Evolutionary conservation across 768 basidiomycete genomes (phyloP).

Genomic region (Termitomyces sp.): DNA sequence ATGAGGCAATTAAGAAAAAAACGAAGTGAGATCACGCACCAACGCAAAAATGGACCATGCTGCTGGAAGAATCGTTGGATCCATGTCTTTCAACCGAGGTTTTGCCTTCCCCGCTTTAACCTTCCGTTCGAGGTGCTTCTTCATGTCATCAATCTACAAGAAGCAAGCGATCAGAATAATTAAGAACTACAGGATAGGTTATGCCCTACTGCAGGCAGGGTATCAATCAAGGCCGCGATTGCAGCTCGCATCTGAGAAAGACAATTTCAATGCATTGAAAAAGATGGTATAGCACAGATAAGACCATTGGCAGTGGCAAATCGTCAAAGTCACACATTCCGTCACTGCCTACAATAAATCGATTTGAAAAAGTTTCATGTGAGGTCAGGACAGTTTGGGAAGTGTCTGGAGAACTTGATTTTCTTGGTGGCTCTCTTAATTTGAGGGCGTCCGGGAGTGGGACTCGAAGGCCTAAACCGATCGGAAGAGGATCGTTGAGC

Average conservation of each 20-base stretch:
- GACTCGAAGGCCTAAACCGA: constrained; percentile 59
- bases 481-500: constrained; percentile 54
- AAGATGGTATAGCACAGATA: constrained; percentile 1
- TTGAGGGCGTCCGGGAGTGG: constrained; percentile 26
- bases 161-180: not conserved
- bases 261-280: not conserved
- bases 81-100: constrained; percentile 50
- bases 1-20: not conserved
- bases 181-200: too few species aligned
- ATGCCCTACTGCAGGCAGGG: constrained; percentile 44
- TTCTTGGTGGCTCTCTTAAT: not conserved
- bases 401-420: not conserved
- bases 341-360: constrained; percentile 21
- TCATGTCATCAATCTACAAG: constrained; percentile 52
- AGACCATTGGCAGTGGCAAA: constrained; percentile 32
- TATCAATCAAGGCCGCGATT: constrained; percentile 40
- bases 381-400: not conserved
- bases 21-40: constrained; percentile 31
- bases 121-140: constrained; percentile 51
- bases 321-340: constrained; percentile 52
- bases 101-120: constrained; percentile 47
- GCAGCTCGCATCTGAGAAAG: constrained; percentile 40
- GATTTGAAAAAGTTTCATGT: not conserved
- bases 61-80: constrained; percentile 45
- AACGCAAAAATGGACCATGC: constrained; percentile 66